Conservation (phyloP, 2,329 filamentous ascomycete genomes). For the Pyrenophora tritici-repentis region DNA sequence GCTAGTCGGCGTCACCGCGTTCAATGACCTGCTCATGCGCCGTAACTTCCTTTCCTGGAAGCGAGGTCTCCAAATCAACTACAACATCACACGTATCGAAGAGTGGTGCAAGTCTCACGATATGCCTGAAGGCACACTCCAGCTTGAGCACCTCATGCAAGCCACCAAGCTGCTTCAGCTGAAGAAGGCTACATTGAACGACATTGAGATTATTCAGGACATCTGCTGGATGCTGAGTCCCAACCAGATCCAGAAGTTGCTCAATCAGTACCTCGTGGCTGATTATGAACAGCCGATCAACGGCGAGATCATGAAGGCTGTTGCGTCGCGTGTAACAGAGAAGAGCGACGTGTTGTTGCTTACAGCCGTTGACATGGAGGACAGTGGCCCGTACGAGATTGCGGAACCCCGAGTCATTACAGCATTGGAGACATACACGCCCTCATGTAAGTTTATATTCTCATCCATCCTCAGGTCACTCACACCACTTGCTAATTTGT, state of each 20-base stretch:
- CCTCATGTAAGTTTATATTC: slow-evolving; percentile 74
- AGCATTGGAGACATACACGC: slow-evolving; percentile 95
- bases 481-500: slow-evolving; percentile 34
- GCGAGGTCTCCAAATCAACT: slow-evolving; percentile 98
- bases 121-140: slow-evolving; percentile 96
- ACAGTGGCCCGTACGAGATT: slow-evolving; percentile 97
- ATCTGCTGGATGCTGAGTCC: slow-evolving; percentile 99
- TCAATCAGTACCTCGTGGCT: slow-evolving; percentile 97
- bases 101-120: slow-evolving; percentile 99
- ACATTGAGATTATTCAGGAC: slow-evolving; percentile 99
- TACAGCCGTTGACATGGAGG: slow-evolving; percentile 97
- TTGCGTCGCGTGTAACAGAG: slow-evolving; percentile 93
- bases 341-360: slow-evolving; percentile 96
- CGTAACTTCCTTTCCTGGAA: slow-evolving; percentile 99
- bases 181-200: slow-evolving; percentile 98
- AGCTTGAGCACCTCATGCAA: slow-evolving; percentile 99
- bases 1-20: slow-evolving; percentile 94
- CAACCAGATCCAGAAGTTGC: slow-evolving; percentile 97
- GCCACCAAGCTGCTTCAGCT: slow-evolving; percentile 96
- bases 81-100: slow-evolving; percentile 98
- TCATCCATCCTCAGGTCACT: not conserved
- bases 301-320: slow-evolving; percentile 99
- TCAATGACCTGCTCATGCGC: slow-evolving; percentile 97
- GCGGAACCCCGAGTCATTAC: slow-evolving; percentile 95
- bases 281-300: slow-evolving; percentile 99